Conservation (phyloP, 129 eudicot species). For the Arctium lappa region DNA sequence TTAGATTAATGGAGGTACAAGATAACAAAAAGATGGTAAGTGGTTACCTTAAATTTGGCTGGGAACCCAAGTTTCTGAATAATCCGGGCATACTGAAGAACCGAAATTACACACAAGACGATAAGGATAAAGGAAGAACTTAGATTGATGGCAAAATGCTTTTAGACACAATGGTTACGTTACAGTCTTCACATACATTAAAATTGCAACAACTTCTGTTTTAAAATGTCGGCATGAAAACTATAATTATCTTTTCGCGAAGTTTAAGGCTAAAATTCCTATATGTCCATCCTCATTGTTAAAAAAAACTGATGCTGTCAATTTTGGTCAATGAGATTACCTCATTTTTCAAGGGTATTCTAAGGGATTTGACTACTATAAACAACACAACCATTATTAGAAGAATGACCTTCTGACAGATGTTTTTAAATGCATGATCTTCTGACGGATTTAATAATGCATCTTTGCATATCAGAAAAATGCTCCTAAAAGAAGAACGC, state of each 20-base stretch:
- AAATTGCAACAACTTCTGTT: background rate
- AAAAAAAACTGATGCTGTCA: too few relatives aligned
- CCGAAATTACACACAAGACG: background rate
- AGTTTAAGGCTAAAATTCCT: background rate
- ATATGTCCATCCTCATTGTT: background rate
- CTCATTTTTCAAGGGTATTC: background rate
- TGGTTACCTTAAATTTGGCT: conserved; percentile 65
- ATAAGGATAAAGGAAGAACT: background rate
- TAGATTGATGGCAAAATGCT: background rate
- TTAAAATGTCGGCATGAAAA: background rate
- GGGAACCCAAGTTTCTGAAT: conserved; percentile 83
- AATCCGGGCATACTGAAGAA: conserved; percentile 66
- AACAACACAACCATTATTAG: background rate
- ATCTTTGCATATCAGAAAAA: too few relatives aligned
- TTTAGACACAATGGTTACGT: background rate
- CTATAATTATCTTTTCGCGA: background rate
- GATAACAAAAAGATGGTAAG: background rate
- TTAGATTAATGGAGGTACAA: background rate
- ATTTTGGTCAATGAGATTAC: too few relatives aligned
- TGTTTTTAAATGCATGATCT: too few relatives aligned
- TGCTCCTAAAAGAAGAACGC: too few relatives aligned
- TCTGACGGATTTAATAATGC: too few relatives aligned
- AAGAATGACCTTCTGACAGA: background rate
- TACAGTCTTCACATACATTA: background rate
- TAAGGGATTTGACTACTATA: background rate